A percentile compares a stretch with the other conserved stretches of the same genome.
Conservation (phyloP, 345 rosid species). For the Eucalyptus globulus region DNA sequence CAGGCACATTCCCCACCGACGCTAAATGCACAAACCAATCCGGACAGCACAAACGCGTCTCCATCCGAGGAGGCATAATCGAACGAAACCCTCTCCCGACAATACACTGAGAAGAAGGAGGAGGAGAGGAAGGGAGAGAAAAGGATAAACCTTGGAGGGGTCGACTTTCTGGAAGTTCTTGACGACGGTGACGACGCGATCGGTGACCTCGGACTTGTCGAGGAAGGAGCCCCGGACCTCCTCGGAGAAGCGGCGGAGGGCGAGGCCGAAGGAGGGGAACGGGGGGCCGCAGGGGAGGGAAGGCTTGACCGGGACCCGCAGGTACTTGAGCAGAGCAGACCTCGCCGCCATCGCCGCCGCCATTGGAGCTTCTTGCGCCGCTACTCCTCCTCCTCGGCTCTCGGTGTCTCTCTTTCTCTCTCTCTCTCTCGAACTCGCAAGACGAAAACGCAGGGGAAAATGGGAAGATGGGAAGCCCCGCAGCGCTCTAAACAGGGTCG, state of each 20-base stretch:
- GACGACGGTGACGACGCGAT: slow-evolving; percentile 80
- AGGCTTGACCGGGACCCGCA: slow-evolving; percentile 38
- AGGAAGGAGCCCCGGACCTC: slow-evolving; percentile 89
- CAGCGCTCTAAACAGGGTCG: background rate
- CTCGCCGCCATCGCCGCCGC: slow-evolving; percentile 44
- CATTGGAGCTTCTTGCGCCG: background rate
- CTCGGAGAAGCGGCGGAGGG: slow-evolving; percentile 58
- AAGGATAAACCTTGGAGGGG: slow-evolving; percentile 61
- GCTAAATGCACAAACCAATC: background rate
- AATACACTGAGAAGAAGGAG: background rate
- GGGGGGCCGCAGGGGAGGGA: background rate
- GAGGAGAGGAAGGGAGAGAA: background rate
- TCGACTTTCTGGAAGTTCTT: slow-evolving; percentile 89
- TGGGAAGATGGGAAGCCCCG: background rate
- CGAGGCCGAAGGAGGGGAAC: slow-evolving; percentile 20
- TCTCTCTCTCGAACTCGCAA: background rate
- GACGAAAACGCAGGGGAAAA: background rate
- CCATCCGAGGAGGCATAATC: background rate
- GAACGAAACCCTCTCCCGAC: background rate
- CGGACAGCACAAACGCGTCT: background rate
- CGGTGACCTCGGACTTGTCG: slow-evolving; percentile 92
- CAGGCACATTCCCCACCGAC: background rate
- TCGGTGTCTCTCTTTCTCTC: background rate
- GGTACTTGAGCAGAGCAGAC: slow-evolving; percentile 56
- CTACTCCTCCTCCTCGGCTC: slow-evolving; percentile 8